Percentiles rank a stretch among this genome's conserved stretches.
Conservation (phyloP, 805 yeast species). For the Hanseniaspora pseudoguilliermondii region DNA sequence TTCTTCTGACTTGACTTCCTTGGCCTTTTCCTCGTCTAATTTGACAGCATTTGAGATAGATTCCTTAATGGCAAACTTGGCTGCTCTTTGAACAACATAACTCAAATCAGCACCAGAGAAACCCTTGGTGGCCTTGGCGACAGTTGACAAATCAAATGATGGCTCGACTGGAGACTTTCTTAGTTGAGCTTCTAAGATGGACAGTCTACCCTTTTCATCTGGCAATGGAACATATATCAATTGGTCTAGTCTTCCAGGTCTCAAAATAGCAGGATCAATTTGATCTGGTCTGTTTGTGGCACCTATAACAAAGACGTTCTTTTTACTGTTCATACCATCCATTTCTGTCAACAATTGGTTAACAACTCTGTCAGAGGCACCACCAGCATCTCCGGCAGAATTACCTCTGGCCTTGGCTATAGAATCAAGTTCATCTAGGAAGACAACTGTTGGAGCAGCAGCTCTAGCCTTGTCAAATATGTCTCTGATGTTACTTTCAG, state of each 20-base stretch:
- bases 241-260: conserved; percentile 99
- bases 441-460: conserved; percentile 98
- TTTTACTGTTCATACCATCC: conserved; percentile 99
- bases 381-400: conserved; percentile 83
- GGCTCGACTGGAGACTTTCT: conserved; percentile 98
- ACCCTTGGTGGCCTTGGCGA: conserved; percentile 90
- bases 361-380: conserved; percentile 92
- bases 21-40: conserved; percentile 19
- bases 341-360: conserved; percentile 92
- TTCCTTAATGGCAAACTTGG: conserved; percentile 96
- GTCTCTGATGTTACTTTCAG: conserved; percentile 93
- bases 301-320: conserved; percentile 96
- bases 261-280: conserved; percentile 93
- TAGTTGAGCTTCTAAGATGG: conserved; percentile 88
- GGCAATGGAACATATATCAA: conserved; percentile 97
- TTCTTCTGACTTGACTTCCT: conserved; percentile 32
- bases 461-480: conserved; percentile 97
- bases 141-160: conserved; percentile 74
- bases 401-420: conserved; percentile 97
- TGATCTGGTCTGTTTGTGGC: conserved; percentile 99
- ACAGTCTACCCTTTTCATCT: conserved; percentile 84
- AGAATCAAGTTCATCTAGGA: conserved; percentile 94
- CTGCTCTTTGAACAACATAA: conserved; percentile 95
- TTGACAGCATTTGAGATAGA: conserved; percentile 47
- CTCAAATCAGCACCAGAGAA: conserved; percentile 98